Conservation (phyloP, 495 filamentous ascomycete species). For the Podospora sp. region DNA sequence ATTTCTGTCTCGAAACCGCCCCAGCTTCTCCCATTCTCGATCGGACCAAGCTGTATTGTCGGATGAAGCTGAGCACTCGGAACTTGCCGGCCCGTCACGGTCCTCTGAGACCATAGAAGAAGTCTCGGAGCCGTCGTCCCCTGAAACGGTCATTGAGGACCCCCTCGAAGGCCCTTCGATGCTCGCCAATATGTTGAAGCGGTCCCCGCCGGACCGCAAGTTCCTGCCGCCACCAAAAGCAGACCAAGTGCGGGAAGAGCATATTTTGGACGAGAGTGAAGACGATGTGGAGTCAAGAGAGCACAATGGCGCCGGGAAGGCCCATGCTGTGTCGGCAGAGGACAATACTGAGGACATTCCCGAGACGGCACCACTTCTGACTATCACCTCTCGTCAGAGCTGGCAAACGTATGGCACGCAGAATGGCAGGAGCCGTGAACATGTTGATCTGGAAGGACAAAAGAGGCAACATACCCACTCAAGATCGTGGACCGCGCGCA, state of each 20-base stretch:
- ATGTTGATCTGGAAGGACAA: constrained; percentile 47
- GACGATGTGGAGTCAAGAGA: too few species aligned
- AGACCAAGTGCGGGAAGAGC: constrained; percentile 26
- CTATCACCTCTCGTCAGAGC: constrained; percentile 30
- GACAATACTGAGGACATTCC: constrained; percentile 30
- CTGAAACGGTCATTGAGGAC: constrained; percentile 38
- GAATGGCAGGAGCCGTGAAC: constrained; percentile 21
- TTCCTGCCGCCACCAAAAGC: constrained; percentile 21
- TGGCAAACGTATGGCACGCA: constrained; percentile 28
- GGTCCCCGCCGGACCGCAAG: constrained; percentile 46
- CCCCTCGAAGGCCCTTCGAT: constrained; percentile 56
- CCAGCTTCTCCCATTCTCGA: constrained; percentile 33
- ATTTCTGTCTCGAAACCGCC: constrained; percentile 44
- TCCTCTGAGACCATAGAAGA: constrained; percentile 57
- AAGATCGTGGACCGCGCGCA: constrained; percentile 25
- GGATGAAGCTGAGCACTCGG: constrained; percentile 20
- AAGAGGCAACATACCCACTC: constrained; percentile 29
- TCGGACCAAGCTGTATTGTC: constrained; percentile 28
- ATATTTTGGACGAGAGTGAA: constrained; percentile 30
- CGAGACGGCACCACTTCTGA: constrained; percentile 44
- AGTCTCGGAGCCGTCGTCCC: constrained; percentile 61
- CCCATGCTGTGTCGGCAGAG: neutral
- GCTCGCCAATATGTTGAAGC: constrained; percentile 65
- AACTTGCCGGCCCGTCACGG: constrained; percentile 15
- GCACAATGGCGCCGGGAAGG: neutral